A percentile compares a stretch with the other conserved stretches of the same genome.
Evolutionary conservation across 1,284 basidiomycete genomes (phyloP).

Genomic region (Cutaneotrichosporon spelunceum): DNA sequence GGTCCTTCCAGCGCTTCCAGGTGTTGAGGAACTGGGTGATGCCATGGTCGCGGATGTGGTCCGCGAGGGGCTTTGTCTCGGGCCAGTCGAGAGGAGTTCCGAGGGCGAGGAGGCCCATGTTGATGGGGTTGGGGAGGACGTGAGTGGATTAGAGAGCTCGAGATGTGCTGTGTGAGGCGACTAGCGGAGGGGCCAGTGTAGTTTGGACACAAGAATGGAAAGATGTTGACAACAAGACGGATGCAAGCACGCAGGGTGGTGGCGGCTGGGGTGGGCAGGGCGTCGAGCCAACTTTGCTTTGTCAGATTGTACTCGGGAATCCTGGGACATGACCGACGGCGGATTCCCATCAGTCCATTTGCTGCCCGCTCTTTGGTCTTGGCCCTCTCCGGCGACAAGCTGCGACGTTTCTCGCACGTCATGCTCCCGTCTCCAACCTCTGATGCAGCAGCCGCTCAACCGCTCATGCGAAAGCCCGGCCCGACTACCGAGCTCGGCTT

Average conservation of each 20-base stretch:
- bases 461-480: too few species aligned
- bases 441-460: too few species aligned
- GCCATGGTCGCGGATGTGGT: conserved; percentile 88
- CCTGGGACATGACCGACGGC: too few species aligned
- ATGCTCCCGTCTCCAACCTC: too few species aligned
- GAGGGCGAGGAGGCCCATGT: conserved; percentile 89
- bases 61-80: conserved; percentile 79
- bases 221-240: not conserved
- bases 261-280: not conserved
- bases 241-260: not conserved
- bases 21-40: conserved; percentile 92
- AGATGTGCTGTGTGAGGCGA: not conserved
- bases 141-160: not conserved
- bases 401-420: too few species aligned
- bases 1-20: conserved; percentile 87
- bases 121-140: conserved; percentile 5
- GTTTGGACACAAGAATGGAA: not conserved
- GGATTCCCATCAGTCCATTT: too few species aligned
- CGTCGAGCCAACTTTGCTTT: not conserved
- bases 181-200: not conserved
- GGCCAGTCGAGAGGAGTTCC: conserved; percentile 94
- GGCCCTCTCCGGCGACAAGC: too few species aligned
- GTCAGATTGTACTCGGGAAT: not conserved
- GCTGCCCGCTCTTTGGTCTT: too few species aligned
- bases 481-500: too few species aligned